These are phyloP conservation scores for Samsoniella hepiali DNA, from an alignment of 2,329 filamentous ascomycete species.

Conservation along the genomic window DNA sequence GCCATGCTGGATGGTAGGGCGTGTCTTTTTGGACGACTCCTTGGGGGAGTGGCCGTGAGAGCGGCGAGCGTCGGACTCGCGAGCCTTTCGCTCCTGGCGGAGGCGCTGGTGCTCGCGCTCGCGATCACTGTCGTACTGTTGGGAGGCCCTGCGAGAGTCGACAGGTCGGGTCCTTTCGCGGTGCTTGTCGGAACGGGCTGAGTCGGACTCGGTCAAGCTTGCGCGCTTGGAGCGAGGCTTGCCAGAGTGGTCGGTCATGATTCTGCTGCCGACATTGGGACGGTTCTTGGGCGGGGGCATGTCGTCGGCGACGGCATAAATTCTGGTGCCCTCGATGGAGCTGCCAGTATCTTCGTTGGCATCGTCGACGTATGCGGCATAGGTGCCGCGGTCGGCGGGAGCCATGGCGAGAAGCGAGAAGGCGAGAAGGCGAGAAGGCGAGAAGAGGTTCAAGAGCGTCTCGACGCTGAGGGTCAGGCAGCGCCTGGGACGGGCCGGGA, in stretches of 20 bases:
- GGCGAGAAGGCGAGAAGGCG: slow-evolving; percentile 13
- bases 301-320: slow-evolving; percentile 48
- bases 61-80: slow-evolving; percentile 23
- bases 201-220: slow-evolving; percentile 42
- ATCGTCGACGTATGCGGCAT: slow-evolving; percentile 49
- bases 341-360: slow-evolving; percentile 50
- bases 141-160: slow-evolving; percentile 21
- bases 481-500: slow-evolving; percentile 12
- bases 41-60: slow-evolving; percentile 19
- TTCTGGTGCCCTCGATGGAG: slow-evolving; percentile 37
- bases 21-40: slow-evolving; percentile 24
- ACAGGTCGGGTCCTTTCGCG: not conserved
- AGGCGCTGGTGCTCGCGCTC: slow-evolving; percentile 24
- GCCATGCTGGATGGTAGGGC: slow-evolving; percentile 33
- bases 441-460: slow-evolving; percentile 9
- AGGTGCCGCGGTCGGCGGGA: slow-evolving; percentile 29
- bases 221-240: slow-evolving; percentile 28
- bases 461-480: slow-evolving; percentile 15
- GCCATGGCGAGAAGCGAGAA: slow-evolving; percentile 37
- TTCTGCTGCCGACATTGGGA: slow-evolving; percentile 51
- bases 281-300: slow-evolving; percentile 40
- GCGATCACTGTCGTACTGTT: slow-evolving; percentile 27
- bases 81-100: slow-evolving; percentile 22
- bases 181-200: slow-evolving; percentile 33
- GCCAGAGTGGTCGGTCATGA: slow-evolving; percentile 38